Percentiles rank a stretch among this genome's conserved stretches.
These are phyloP conservation scores for Nemania sp. DNA, from an alignment of 2,329 filamentous ascomycete genomes.

Conservation along the genomic window DNA sequence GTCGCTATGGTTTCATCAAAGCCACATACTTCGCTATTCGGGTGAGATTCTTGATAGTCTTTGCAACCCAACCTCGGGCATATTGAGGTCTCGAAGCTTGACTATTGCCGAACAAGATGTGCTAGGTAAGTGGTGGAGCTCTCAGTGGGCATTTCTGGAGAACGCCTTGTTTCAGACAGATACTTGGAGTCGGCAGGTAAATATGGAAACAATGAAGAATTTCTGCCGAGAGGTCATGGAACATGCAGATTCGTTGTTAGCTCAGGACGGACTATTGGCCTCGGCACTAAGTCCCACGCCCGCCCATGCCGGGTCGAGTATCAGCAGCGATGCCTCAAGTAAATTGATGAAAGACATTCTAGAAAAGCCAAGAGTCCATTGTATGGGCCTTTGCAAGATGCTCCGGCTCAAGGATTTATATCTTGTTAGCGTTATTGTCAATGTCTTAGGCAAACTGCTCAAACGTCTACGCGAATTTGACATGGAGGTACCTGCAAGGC, in stretches of 20 bases:
- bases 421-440: constrained; percentile 79
- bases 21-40: constrained; percentile 59
- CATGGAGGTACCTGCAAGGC: constrained; percentile 67
- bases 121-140: constrained; percentile 79
- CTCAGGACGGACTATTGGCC: constrained; percentile 81
- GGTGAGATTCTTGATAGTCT: constrained; percentile 60
- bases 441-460: constrained; percentile 82
- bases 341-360: constrained; percentile 55
- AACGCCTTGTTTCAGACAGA: constrained; percentile 84
- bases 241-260: constrained; percentile 82
- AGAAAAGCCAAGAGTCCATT: constrained; percentile 61
- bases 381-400: constrained; percentile 82
- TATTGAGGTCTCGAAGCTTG: constrained; percentile 59
- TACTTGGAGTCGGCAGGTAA: constrained; percentile 75
- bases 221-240: constrained; percentile 97
- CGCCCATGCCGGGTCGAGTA: constrained; percentile 34
- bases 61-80: constrained; percentile 58
- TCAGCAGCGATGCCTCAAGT: constrained; percentile 42
- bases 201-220: constrained; percentile 80
- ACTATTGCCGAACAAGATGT: constrained; percentile 64
- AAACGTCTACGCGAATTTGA: constrained; percentile 76
- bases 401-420: constrained; percentile 86
- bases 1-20: constrained; percentile 60
- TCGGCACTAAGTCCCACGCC: constrained; percentile 58
- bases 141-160: constrained; percentile 79